phyloP scores from a whole-genome alignment of 345 rosid species.

The Syzygium jambos region DNA sequence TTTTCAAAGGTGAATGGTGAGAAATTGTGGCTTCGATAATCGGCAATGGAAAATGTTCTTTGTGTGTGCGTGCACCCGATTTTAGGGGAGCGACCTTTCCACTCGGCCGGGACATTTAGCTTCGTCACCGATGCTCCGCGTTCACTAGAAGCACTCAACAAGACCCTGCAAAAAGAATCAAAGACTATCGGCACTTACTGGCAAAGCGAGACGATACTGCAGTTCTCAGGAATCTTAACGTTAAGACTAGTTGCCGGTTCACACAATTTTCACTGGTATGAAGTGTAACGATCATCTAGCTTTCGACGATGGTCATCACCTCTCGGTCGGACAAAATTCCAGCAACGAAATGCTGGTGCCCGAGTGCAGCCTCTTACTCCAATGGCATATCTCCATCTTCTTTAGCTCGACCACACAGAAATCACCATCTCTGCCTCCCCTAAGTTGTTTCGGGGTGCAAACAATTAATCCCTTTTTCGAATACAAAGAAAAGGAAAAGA shows the following conservation, averaged over 20 bases:
- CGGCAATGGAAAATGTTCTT: background rate
- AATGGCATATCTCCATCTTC: slow-evolving; percentile 84
- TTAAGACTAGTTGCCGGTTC: background rate
- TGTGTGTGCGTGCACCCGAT: background rate
- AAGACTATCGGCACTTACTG: background rate
- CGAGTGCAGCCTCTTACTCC: slow-evolving; percentile 82
- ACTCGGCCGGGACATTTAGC: slow-evolving; percentile 77
- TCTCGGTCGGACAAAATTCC: slow-evolving; percentile 76
- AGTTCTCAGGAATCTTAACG: background rate
- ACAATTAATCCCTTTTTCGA: background rate
- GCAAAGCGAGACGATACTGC: background rate
- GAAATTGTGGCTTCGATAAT: background rate
- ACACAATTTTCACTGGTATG: background rate
- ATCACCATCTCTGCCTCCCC: slow-evolving; percentile 88
- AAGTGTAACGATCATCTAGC: background rate
- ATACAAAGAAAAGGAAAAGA: background rate
- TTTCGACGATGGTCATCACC: slow-evolving; percentile 11
- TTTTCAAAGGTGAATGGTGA: background rate
- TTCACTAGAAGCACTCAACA: slow-evolving; percentile 61
- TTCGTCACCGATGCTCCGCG: slow-evolving; percentile 83
- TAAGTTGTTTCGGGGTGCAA: background rate
- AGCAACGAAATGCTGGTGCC: slow-evolving; percentile 57
- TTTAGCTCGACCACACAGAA: slow-evolving; percentile 69
- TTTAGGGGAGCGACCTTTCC: slow-evolving; percentile 58
- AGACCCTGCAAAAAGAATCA: slow-evolving; percentile 32